Evolutionary conservation across 2,329 filamentous ascomycete species (phyloP).

Genomic region (Pseudogymnoascus sp.): DNA sequence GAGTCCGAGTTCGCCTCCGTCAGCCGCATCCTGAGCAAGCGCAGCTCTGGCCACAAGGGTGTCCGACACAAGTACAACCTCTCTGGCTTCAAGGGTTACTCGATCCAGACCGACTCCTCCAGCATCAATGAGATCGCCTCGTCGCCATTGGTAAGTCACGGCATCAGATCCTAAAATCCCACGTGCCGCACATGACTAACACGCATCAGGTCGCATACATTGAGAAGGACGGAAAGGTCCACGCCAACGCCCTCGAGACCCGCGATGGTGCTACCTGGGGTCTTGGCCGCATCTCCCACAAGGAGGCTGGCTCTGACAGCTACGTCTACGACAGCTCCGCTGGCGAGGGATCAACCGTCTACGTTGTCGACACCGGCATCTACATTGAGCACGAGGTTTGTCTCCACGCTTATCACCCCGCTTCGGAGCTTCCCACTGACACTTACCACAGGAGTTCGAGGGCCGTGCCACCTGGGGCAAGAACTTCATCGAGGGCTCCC

Average conservation of each 20-base stretch:
- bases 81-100: slow-evolving; percentile 22
- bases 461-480: slow-evolving; percentile 29
- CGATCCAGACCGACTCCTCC: slow-evolving; percentile 20
- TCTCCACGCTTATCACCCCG: not conserved
- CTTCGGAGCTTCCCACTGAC: not conserved
- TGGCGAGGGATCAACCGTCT: slow-evolving; percentile 28
- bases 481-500: slow-evolving; percentile 25
- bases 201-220: slow-evolving; percentile 23
- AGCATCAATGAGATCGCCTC: slow-evolving; percentile 24
- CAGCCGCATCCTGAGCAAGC: slow-evolving; percentile 43
- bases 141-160: slow-evolving; percentile 21
- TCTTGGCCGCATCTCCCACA: slow-evolving; percentile 28
- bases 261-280: slow-evolving; percentile 26
- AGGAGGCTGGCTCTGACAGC: slow-evolving; percentile 15
- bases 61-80: slow-evolving; percentile 24
- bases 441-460: slow-evolving; percentile 24
- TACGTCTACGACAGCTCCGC: slow-evolving; percentile 28
- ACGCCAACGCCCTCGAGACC: slow-evolving; percentile 25
- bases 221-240: slow-evolving; percentile 24
- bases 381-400: slow-evolving; percentile 12
- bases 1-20: slow-evolving; percentile 41
- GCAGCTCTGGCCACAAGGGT: slow-evolving; percentile 37
- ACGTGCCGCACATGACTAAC: not conserved
- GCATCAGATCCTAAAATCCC: not conserved
- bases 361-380: slow-evolving; percentile 32